Percentiles rank a stretch among this genome's conserved stretches.
Conservation (phyloP, 768 basidiomycete genomes). For the Suillus occidentalis region DNA sequence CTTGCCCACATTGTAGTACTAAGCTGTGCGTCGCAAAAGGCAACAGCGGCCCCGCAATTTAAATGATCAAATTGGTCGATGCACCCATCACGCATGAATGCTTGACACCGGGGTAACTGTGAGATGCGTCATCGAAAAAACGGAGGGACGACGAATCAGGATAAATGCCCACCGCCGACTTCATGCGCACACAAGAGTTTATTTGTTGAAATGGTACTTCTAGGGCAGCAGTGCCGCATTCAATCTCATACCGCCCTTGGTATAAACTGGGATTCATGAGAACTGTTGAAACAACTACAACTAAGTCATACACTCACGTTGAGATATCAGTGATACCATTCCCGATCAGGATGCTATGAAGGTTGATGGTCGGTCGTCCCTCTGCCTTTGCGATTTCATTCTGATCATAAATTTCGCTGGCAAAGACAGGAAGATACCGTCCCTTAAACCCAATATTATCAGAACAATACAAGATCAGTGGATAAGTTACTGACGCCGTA, state of each 20-base stretch:
- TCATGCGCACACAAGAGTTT: slow-evolving; percentile 46
- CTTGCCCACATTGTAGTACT: slow-evolving; percentile 40
- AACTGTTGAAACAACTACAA: background rate
- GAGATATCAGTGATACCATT: slow-evolving; percentile 63
- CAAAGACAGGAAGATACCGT: slow-evolving; percentile 72
- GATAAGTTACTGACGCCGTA: slow-evolving; percentile 56
- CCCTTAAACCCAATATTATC: slow-evolving; percentile 42
- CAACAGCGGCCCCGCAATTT: slow-evolving; percentile 63
- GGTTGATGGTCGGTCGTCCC: slow-evolving; percentile 57
- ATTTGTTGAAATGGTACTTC: slow-evolving; percentile 50
- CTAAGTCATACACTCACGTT: slow-evolving; percentile 34
- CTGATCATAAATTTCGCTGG: slow-evolving; percentile 73
- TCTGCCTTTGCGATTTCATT: slow-evolving; percentile 53
- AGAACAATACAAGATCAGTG: slow-evolving; percentile 2
- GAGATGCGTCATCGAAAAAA: background rate
- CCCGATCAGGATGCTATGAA: slow-evolving; percentile 74
- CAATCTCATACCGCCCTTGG: slow-evolving; percentile 46
- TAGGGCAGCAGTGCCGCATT: slow-evolving; percentile 51
- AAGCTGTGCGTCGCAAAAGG: slow-evolving; percentile 63
- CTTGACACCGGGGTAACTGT: slow-evolving; percentile 71
- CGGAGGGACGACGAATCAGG: background rate
- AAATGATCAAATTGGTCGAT: slow-evolving; percentile 65
- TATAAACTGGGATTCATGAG: slow-evolving; percentile 31
- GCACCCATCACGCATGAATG: slow-evolving; percentile 55
- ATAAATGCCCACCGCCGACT: slow-evolving; percentile 46